Conservation (phyloP, 495 filamentous ascomycete species). For the Penicillium soppii region DNA sequence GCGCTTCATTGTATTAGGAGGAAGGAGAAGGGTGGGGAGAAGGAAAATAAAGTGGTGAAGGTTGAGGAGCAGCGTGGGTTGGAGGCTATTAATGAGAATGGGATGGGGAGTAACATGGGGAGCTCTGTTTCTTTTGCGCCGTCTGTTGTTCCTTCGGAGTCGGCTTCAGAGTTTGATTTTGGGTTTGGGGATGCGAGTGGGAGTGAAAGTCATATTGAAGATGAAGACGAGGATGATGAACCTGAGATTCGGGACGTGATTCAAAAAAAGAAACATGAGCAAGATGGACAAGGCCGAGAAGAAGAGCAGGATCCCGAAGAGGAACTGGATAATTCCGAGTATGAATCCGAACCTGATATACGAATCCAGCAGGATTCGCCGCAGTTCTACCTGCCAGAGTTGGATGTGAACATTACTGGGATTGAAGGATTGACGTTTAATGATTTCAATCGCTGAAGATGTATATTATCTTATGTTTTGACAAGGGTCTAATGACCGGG, state of each 20-base stretch:
- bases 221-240: slow-evolving; percentile 5
- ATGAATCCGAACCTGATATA: slow-evolving; percentile 5
- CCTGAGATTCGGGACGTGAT: background rate
- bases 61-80: background rate
- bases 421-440: slow-evolving; percentile 20
- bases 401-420: slow-evolving; percentile 21
- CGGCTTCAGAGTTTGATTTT: slow-evolving; percentile 28
- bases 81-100: background rate
- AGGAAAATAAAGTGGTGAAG: background rate
- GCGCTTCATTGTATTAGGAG: slow-evolving; percentile 12
- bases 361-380: slow-evolving; percentile 17
- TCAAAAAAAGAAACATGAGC: background rate
- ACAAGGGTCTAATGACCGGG: background rate
- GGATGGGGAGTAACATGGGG: background rate
- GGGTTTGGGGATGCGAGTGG: slow-evolving; percentile 22
- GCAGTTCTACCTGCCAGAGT: slow-evolving; percentile 17
- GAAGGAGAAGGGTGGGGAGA: background rate
- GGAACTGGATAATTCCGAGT: background rate
- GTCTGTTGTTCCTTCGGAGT: slow-evolving; percentile 6
- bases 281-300: background rate
- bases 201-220: slow-evolving; percentile 12
- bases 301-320: background rate
- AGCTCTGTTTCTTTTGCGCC: background rate
- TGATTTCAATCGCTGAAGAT: background rate
- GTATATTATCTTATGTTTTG: slow-evolving; percentile 1